Evolutionary conservation across 371 early-diverging fungal species (phyloP).

Genomic region (Mortierella sp.): DNA sequence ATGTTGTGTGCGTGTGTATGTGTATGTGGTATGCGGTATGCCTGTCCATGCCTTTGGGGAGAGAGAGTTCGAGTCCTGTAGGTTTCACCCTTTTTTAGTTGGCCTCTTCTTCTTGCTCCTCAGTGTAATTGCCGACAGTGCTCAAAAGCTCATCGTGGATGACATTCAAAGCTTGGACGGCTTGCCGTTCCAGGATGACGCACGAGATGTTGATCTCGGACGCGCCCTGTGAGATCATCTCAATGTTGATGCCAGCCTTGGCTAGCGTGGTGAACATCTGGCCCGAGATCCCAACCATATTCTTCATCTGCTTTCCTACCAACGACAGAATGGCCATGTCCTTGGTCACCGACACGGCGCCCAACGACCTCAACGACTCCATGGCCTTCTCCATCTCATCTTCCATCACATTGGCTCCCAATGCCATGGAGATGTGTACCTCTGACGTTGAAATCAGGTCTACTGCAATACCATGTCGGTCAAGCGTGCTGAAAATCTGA

Average conservation of each 20-base stretch:
- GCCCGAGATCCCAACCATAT: slow-evolving; percentile 95
- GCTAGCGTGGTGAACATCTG: slow-evolving; percentile 94
- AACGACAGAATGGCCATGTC: slow-evolving; percentile 95
- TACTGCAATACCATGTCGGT: slow-evolving; percentile 89
- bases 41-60: too few species aligned
- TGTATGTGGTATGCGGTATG: too few species aligned
- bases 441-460: slow-evolving; percentile 97
- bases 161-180: slow-evolving; percentile 82
- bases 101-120: not conserved
- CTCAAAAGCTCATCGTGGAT: slow-evolving; percentile 83
- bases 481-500: slow-evolving; percentile 90
- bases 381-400: slow-evolving; percentile 76
- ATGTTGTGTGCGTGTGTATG: too few species aligned
- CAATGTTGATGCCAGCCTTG: slow-evolving; percentile 91
- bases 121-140: slow-evolving; percentile 18
- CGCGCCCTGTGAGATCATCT: slow-evolving; percentile 98
- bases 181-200: slow-evolving; percentile 83
- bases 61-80: too few species aligned
- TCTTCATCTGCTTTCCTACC: slow-evolving; percentile 96
- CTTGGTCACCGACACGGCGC: slow-evolving; percentile 77
- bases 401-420: slow-evolving; percentile 74
- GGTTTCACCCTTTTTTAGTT: too few species aligned
- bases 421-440: slow-evolving; percentile 97
- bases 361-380: slow-evolving; percentile 74
- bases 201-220: slow-evolving; percentile 98